Percentiles rank a stretch among this genome's conserved stretches.
Evolutionary conservation across 129 eudicot genomes (phyloP).

Genomic region (Silybum marianum): DNA sequence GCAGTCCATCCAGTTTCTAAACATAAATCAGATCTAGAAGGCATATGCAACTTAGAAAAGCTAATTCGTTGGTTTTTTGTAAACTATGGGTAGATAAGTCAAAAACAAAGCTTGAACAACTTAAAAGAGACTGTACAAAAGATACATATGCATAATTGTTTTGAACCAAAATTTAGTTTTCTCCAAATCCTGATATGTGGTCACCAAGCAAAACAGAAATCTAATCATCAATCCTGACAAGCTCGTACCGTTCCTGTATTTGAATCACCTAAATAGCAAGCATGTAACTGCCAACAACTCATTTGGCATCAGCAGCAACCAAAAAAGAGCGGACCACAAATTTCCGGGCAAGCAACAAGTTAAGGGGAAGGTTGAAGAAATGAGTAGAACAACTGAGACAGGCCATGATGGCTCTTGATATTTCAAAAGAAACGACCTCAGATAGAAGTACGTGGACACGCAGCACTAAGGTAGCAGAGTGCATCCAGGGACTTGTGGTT

Average conservation of each 20-base stretch:
- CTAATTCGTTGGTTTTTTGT: not conserved
- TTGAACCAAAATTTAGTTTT: not conserved
- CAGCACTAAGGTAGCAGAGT: not conserved
- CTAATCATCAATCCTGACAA: not conserved
- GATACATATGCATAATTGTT: not conserved
- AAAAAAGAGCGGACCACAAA: not conserved
- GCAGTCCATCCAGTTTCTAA: not conserved
- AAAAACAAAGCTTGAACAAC: not conserved
- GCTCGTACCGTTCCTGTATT: not conserved
- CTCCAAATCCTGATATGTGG: not conserved
- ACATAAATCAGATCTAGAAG: not conserved
- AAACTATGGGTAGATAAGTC: not conserved
- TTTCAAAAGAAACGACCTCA: not conserved
- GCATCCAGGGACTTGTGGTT: not conserved
- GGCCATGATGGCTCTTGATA: not conserved
- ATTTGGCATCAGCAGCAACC: not conserved
- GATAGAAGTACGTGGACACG: not conserved
- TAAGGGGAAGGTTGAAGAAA: not conserved
- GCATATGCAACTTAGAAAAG: not conserved
- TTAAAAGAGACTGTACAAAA: not conserved
- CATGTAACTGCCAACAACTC: not conserved
- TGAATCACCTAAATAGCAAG: not conserved
- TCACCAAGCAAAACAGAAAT: not conserved
- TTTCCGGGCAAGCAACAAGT: not conserved
- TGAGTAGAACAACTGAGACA: not conserved